phyloP scores from a whole-genome alignment of 768 basidiomycete genomes.

The Macrolepiota dolichaula region DNA sequence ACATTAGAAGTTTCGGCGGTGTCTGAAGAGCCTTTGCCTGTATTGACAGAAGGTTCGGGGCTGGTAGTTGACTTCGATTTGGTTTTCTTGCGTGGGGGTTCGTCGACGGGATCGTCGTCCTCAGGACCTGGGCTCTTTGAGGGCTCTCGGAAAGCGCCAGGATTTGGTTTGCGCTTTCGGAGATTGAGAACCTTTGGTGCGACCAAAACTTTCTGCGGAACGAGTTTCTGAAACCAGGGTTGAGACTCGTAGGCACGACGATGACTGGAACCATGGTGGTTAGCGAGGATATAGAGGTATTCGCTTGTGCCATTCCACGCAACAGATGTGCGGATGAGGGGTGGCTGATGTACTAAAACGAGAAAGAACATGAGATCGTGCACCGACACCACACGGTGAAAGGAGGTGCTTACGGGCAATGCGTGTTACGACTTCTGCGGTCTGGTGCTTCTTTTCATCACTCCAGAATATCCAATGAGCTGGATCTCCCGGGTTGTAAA shows the following conservation, averaged over 20 bases:
- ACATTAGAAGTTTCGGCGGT: not conserved
- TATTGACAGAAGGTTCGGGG: not conserved
- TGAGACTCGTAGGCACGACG: conserved; percentile 26
- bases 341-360: conserved; percentile 34
- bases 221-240: conserved; percentile 29
- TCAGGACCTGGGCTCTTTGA: conserved; percentile 22
- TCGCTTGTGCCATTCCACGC: conserved; percentile 42
- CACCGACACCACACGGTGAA: not conserved
- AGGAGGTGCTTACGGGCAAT: conserved; percentile 44
- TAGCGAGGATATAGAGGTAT: conserved; percentile 33
- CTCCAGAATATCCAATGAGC: conserved; percentile 69
- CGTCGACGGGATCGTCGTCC: conserved; percentile 24
- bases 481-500: conserved; percentile 50
- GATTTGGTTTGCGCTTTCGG: conserved; percentile 30
- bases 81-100: conserved; percentile 25
- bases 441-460: conserved; percentile 41
- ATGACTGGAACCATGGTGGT: conserved; percentile 29
- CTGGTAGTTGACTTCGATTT: conserved; percentile 9
- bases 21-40: not conserved
- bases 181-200: conserved; percentile 27
- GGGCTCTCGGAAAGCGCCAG: conserved; percentile 23
- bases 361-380: conserved; percentile 5
- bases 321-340: conserved; percentile 35
- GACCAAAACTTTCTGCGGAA: conserved; percentile 26
- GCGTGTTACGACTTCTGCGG: conserved; percentile 50